Evolutionary conservation across 2,329 filamentous ascomycete genomes (phyloP), one percentile per base, ranked within the genome.

Genomic region (Cercospora sp.): DNA sequence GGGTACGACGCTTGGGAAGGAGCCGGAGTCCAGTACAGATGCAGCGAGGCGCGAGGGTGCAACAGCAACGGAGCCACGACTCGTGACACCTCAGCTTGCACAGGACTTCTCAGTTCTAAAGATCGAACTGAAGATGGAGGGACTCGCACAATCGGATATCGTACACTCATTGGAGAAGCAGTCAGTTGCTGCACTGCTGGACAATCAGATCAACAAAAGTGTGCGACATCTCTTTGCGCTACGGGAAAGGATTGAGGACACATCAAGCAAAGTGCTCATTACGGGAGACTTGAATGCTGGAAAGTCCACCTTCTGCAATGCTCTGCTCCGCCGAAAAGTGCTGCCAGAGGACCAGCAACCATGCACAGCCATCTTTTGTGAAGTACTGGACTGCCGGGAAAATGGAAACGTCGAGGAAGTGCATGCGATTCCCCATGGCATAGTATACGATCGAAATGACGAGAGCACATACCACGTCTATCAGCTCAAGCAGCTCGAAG

Each of bases 221-320:
- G 91, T 98, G 77, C 93, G 93, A 74, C 95, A 99, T 80, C 86
- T 99, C 1, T 85, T 92, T 66, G 89, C 92, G 0, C 85, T 99
- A 37, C 89, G 93, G 69, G 95, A 98, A 73, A 90, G 95, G 63
- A 99, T 99, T 70, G 95, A 98, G 78, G 95, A 99, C 80, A 98
- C 93, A 0, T 92, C 94, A 4, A 98, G 94, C 81, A 99, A 99
- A 80, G 95, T 99, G 1, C 82, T 99, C 67, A 90, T 99, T 18
- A 99, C 95, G 0, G 95, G 95, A 76, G 95, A 99, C 78, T 81
- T 99, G 64, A 99, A 99, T 77, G 94, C 95, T 8, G 95, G 95
- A 77, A 99, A 99, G 79, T 99, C 95, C 3, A 99, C 95, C 0
- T 99, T 99, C 76, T 99, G 95, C 82, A 99, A 99, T 80, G 95